A percentile compares a stretch with the other conserved stretches of the same genome.
These are phyloP conservation scores for Coemansia sp. DNA, from an alignment of 192 early-diverging fungal genomes.

Conservation along the genomic window DNA sequence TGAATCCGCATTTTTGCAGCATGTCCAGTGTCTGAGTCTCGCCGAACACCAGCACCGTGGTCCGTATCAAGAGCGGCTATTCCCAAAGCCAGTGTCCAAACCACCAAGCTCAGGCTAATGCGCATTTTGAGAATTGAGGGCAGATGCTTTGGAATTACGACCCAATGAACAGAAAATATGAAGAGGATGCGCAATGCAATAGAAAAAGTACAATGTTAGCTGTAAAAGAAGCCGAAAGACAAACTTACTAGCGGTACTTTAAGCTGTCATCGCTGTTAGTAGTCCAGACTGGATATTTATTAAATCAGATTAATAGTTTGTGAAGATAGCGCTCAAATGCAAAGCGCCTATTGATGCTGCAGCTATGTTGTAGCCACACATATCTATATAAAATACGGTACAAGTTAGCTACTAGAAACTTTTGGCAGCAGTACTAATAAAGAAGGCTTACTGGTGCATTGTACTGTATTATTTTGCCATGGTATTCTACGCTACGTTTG, in stretches of 20 bases:
- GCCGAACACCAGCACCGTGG: not conserved
- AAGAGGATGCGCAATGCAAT: constrained; percentile 3
- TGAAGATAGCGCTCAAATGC: too few species aligned
- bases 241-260: not conserved
- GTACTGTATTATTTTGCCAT: too few species aligned
- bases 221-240: not conserved
- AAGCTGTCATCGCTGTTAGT: too few species aligned
- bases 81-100: constrained; percentile 1
- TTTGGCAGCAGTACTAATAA: not conserved
- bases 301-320: not conserved
- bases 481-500: not conserved
- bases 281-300: not conserved
- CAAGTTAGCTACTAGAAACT: not conserved
- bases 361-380: not conserved
- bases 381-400: not conserved
- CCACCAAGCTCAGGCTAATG: not conserved
- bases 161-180: not conserved
- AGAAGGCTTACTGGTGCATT: not conserved
- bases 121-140: constrained; percentile 6
- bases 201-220: not conserved
- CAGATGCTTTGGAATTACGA: not conserved
- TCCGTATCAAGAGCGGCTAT: not conserved
- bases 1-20: not conserved
- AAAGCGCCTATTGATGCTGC: not conserved
- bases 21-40: not conserved